phyloP scores from a whole-genome alignment of 2,329 filamentous ascomycete genomes.

The Gnomoniopsis sp. region DNA sequence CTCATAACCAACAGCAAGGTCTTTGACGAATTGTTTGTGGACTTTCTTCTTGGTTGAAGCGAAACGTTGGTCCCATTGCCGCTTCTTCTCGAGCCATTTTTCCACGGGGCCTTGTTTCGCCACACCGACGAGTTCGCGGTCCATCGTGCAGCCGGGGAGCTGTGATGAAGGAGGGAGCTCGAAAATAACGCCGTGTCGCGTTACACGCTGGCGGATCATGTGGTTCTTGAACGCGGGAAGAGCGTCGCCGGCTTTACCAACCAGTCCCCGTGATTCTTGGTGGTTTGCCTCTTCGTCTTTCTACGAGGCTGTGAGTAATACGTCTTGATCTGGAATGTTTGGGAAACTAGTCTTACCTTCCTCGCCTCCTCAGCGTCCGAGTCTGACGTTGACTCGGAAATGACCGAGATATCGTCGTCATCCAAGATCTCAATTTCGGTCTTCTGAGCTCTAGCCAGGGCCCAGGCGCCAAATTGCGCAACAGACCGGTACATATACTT shows the following conservation, averaged over 20 bases:
- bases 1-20: slow-evolving; percentile 69
- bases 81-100: slow-evolving; percentile 78
- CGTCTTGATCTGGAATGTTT: background rate
- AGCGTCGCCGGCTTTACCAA: slow-evolving; percentile 84
- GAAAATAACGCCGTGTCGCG: slow-evolving; percentile 71
- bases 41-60: slow-evolving; percentile 65
- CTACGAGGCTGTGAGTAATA: background rate
- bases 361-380: slow-evolving; percentile 23
- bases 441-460: slow-evolving; percentile 77
- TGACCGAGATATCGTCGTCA: slow-evolving; percentile 72
- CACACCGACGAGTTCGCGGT: slow-evolving; percentile 66
- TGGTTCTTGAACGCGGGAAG: slow-evolving; percentile 75
- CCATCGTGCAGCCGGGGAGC: slow-evolving; percentile 62
- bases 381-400: slow-evolving; percentile 56
- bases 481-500: slow-evolving; percentile 95
- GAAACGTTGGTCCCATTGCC: slow-evolving; percentile 71
- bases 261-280: slow-evolving; percentile 30
- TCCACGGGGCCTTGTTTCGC: slow-evolving; percentile 76
- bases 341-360: slow-evolving; percentile 15
- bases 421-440: slow-evolving; percentile 76
- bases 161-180: slow-evolving; percentile 62
- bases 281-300: slow-evolving; percentile 21
- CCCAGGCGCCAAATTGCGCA: slow-evolving; percentile 92
- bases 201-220: slow-evolving; percentile 90
- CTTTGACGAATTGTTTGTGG: slow-evolving; percentile 69